Percentiles rank a stretch among this genome's conserved stretches.
Evolutionary conservation across 257 asterid species (phyloP).

Genomic region (Anisodus tanguticus): DNA sequence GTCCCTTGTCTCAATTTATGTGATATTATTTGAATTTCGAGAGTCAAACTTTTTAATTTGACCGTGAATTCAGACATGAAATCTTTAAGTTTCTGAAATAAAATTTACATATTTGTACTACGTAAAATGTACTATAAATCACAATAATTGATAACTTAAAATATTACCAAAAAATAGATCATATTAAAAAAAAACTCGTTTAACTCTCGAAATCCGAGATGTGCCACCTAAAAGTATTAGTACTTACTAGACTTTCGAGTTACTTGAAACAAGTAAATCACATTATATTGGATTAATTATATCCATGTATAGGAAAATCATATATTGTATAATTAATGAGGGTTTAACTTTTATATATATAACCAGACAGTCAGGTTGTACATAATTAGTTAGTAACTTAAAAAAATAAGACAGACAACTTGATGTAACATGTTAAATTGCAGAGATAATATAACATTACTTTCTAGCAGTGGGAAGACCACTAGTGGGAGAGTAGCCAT

Average conservation of each 20-base stretch:
- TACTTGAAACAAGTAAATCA: background rate
- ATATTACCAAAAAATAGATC: too few species aligned
- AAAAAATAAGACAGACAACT: background rate
- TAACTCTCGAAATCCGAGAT: too few species aligned
- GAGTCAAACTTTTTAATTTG: background rate
- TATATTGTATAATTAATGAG: background rate
- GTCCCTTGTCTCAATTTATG: background rate
- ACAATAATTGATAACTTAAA: too few species aligned
- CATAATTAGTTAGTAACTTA: background rate
- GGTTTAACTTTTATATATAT: background rate
- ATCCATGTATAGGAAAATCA: background rate
- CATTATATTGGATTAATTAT: background rate
- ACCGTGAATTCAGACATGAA: background rate
- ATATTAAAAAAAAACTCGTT: too few species aligned
- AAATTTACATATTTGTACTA: too few species aligned
- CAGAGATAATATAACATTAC: constrained; percentile 36
- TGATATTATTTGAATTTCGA: too few species aligned
- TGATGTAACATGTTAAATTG: background rate
- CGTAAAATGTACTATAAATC: background rate
- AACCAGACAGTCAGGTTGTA: background rate
- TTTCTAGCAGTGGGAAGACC: constrained; percentile 83
- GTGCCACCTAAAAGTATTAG: too few species aligned
- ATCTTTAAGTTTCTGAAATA: too few species aligned
- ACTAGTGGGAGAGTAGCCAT: constrained; percentile 81
- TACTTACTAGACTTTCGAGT: background rate